Evolutionary conservation across 768 basidiomycete genomes (phyloP).

Genomic region (Pulveroboletus sp.): DNA sequence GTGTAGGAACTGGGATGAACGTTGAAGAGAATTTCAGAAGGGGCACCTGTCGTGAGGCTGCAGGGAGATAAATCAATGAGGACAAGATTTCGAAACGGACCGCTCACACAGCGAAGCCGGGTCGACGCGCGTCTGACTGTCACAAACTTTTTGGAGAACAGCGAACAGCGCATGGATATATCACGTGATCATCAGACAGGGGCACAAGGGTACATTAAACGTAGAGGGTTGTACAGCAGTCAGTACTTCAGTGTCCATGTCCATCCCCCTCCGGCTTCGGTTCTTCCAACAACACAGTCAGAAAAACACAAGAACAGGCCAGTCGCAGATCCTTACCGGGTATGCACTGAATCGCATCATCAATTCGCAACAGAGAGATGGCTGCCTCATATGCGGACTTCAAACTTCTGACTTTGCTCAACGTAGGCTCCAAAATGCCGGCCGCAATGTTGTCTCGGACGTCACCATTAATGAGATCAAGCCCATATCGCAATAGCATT

Average conservation of each 20-base stretch:
- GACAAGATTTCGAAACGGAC: conserved; percentile 20
- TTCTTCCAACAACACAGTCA: conserved; percentile 41
- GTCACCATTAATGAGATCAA: conserved; percentile 91
- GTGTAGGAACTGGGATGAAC: conserved; percentile 17
- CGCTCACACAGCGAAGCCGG: conserved; percentile 4
- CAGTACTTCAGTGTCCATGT: conserved; percentile 58
- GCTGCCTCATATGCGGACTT: conserved; percentile 98
- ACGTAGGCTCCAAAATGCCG: conserved; percentile 92
- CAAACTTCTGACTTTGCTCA: conserved; percentile 95
- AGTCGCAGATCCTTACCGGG: conserved; percentile 53
- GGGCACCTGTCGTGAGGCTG: conserved; percentile 8
- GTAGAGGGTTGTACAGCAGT: conserved; percentile 8
- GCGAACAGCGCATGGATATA: conserved; percentile 15
- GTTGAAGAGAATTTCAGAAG: conserved; percentile 9
- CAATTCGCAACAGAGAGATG: conserved; percentile 89
- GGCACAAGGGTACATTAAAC: neutral
- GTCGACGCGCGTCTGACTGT: conserved; percentile 18
- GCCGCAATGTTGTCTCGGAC: conserved; percentile 92
- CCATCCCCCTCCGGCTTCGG: conserved; percentile 66
- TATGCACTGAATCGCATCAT: conserved; percentile 90
- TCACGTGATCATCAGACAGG: conserved; percentile 27
- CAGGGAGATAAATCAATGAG: conserved; percentile 5
- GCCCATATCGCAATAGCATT: conserved; percentile 82
- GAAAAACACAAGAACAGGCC: conserved; percentile 9
- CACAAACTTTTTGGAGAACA: conserved; percentile 7